Base-by-base conservation (phyloP, 306 rosid genomes). In the Vicia sativa region DNA sequence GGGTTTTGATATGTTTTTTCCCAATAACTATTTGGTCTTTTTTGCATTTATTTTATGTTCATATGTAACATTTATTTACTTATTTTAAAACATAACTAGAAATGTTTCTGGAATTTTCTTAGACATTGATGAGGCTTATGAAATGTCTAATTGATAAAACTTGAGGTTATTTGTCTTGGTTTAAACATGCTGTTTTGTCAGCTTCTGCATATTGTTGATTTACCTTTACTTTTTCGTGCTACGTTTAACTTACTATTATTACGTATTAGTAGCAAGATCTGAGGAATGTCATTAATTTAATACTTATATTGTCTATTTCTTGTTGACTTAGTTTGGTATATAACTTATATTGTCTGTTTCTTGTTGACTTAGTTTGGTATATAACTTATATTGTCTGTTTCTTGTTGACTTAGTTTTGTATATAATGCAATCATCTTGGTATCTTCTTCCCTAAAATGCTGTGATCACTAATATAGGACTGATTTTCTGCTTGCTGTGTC, bases 31-130 rank as follows among this genome's bases (percentile, higher is more conserved):
- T n/a, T 73, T 68, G 23, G 59, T 41, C 63, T 38, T 38, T n/a
- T 37, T 53, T 64, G 60, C 71, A 59, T 71, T 77, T 60, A 48
- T 53, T n/a, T 42, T 52, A 65, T 70, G 53, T 56, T 72, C 62
- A 44, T 52, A 11, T 58, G 16, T 15, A 49, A 53, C 4, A 34
- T 74, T 81, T 28, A 34, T 74, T 81, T 28, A 15, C 26, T 38
- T 48, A 66, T 65, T 34, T 54, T 5, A 19, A 14, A 58, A 38
- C 9, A 7, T 68, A 13, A 16, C 34, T 25, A 53, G 58, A 34
- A 34, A 34, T 34, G 9, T 34, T 34, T 6, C 7, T 21, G 12
- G 57, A 31, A 28, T 41, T 59, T 64, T 13, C 62, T 78, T 72
- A 18, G 63, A 46, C 16, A 21, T 56, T 43, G 53, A 31, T 62